These are phyloP conservation scores for Penicillium occitanis DNA, from an alignment of 2,329 filamentous ascomycete genomes.

Conservation along the genomic window DNA sequence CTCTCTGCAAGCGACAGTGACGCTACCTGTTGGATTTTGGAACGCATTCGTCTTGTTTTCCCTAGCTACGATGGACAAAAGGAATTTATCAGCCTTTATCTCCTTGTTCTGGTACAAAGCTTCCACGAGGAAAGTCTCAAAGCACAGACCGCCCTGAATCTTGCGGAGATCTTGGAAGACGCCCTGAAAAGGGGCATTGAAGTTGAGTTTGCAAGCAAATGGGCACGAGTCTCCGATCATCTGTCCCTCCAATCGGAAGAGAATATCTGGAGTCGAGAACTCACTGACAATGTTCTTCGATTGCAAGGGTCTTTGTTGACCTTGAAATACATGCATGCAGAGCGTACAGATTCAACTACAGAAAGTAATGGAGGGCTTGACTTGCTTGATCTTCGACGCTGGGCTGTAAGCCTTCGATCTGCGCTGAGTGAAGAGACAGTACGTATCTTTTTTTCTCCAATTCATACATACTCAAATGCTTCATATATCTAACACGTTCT, in stretches of 20 bases:
- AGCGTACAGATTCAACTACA: conserved; percentile 21
- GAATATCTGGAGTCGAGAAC: conserved; percentile 37
- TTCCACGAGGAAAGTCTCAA: conserved; percentile 31
- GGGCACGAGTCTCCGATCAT: conserved; percentile 28
- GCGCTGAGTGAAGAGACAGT: conserved; percentile 46
- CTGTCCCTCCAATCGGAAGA: conserved; percentile 29
- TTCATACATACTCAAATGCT: not conserved
- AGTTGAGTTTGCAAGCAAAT: conserved; percentile 30
- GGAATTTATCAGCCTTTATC: conserved; percentile 33
- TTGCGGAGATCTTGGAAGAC: conserved; percentile 36
- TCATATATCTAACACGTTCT: conserved; percentile 3
- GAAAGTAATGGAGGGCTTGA: conserved; percentile 18
- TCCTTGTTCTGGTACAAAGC: conserved; percentile 30
- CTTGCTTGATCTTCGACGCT: conserved; percentile 31
- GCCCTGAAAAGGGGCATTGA: conserved; percentile 26
- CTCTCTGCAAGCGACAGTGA: conserved; percentile 36
- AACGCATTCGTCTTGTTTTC: conserved; percentile 32
- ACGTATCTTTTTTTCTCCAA: conserved; percentile 22
- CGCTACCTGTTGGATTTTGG: conserved; percentile 37
- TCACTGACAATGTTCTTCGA: conserved; percentile 38
- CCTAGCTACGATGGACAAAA: conserved; percentile 26
- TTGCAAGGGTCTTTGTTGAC: conserved; percentile 41
- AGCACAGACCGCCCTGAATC: conserved; percentile 31
- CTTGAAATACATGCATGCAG: conserved; percentile 24
- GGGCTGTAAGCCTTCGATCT: conserved; percentile 38